Conservation (phyloP, 495 filamentous ascomycete species). For the Sphaerosporella brunnea region DNA sequence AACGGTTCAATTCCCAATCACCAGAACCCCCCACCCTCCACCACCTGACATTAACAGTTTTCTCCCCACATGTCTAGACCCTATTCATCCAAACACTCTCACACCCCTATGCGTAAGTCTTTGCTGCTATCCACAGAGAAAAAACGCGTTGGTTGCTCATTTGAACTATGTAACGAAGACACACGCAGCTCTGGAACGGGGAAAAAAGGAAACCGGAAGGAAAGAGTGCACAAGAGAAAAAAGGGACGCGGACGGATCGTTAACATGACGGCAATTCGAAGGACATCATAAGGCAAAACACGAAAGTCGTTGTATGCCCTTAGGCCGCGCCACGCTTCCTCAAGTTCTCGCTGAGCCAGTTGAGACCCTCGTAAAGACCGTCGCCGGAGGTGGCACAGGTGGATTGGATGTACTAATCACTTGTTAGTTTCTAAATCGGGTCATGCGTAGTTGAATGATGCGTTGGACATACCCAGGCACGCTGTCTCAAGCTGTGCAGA, state of each 20-base stretch:
- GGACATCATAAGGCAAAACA: background rate
- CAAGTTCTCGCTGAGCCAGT: conserved; percentile 94
- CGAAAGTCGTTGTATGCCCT: background rate
- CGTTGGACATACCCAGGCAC: conserved; percentile 75
- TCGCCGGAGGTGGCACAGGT: conserved; percentile 98
- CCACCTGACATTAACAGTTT: background rate
- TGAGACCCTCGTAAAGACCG: conserved; percentile 98
- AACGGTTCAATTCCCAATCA: background rate
- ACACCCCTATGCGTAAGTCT: background rate
- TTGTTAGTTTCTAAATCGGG: conserved; percentile 21
- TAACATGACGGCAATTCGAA: conserved; percentile 7
- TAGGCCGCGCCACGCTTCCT: conserved; percentile 28
- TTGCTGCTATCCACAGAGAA: background rate
- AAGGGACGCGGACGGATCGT: background rate
- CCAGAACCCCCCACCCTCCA: background rate
- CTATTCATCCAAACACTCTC: background rate
- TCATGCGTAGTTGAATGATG: background rate
- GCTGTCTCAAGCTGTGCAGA: conserved; percentile 92
- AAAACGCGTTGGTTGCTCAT: background rate
- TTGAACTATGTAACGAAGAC: background rate
- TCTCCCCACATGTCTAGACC: background rate
- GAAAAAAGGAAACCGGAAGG: background rate
- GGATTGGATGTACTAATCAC: conserved; percentile 86
- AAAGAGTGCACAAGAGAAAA: background rate
- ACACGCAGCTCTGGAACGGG: background rate